phyloP scores from a whole-genome alignment of 2,329 filamentous ascomycete species.

The Botrytis sinoallii region DNA sequence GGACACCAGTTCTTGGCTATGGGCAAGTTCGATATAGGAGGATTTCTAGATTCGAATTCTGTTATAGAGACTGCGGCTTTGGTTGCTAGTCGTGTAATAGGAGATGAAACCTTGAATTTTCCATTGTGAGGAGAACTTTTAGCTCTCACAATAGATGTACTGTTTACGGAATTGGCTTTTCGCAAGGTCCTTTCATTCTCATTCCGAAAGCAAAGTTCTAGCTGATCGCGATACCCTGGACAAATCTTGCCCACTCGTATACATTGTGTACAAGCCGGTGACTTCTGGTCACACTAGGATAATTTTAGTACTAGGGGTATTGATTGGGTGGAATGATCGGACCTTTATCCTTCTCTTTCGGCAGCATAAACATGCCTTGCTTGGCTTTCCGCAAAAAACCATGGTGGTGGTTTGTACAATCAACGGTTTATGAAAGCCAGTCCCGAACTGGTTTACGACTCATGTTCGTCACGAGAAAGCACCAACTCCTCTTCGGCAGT shows the following conservation, averaged over 20 bases:
- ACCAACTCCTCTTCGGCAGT: not conserved
- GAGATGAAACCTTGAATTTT: not conserved
- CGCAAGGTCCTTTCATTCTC: conserved; percentile 54
- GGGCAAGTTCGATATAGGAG: not conserved
- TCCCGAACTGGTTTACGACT: not conserved
- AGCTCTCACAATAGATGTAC: not conserved
- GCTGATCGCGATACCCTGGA: conserved; percentile 53
- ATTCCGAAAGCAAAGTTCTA: conserved; percentile 55
- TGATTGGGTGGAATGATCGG: not conserved
- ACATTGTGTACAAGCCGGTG: conserved; percentile 53
- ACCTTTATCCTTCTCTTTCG: conserved; percentile 32
- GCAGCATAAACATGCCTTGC: conserved; percentile 22
- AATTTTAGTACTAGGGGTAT: not conserved
- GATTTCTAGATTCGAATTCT: not conserved
- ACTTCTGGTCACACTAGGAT: conserved; percentile 48
- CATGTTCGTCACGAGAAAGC: not conserved
- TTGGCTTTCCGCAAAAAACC: conserved; percentile 32
- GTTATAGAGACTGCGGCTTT: not conserved
- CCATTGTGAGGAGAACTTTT: too few species aligned
- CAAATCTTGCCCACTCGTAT: conserved; percentile 50
- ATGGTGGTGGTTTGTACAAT: conserved; percentile 16
- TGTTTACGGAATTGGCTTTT: conserved; percentile 40
- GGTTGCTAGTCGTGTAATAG: not conserved
- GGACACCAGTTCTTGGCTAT: not conserved
- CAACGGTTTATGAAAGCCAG: not conserved